Base-by-base conservation (phyloP, 768 basidiomycete species). In the Amanita jacksonii region DNA sequence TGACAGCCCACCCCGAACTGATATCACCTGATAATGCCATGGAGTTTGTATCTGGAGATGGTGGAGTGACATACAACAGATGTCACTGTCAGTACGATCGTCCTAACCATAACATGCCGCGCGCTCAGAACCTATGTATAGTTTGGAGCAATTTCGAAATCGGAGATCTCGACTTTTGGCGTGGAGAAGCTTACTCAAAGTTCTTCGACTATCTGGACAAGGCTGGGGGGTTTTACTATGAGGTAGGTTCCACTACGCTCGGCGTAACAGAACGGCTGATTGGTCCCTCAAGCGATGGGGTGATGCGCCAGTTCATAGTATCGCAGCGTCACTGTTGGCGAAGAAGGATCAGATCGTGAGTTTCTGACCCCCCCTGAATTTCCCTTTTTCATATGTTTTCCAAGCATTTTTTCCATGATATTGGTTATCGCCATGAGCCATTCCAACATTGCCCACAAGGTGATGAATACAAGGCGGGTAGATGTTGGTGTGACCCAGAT, bases 141-240 rank as follows among this genome's bases (percentile, higher is more conserved):
- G 86, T 88, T 68, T 92, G 89, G 89, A 86, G 81, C 52, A 96
- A 92, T 61, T 94, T 94, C 54, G 91, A 94, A 59, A 94, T 96
- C 47, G 91, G 72, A 4, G 73, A 80, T 54, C 71, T 93, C 48
- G 79, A 86, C 48, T 76, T 93, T 48, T 92, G 87, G 87, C 71
- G 90, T 52, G 64, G 80, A 10, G 81, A 91, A 48, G 79, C 81
- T 3, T 96, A 96, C 58, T 68, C 65, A 46, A 77, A 82, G 51
- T 94, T 78, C 68, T 94, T 93, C 52, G 81, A 90, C 34, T 76
- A 76, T 58, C 68, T 94, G 15, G 91, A 94, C 43, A 56, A 72
- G 43, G 69, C 70, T 33, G 91, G 91, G 43, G 90, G 90, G 12
- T 90, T 92, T 60, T 92, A 91, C 60, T 90, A 90, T 51, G 89